Evolutionary conservation across 2,329 filamentous ascomycete species (phyloP), one percentile per base, ranked within the genome.

Genomic region (Neurospora crassa): DNA sequence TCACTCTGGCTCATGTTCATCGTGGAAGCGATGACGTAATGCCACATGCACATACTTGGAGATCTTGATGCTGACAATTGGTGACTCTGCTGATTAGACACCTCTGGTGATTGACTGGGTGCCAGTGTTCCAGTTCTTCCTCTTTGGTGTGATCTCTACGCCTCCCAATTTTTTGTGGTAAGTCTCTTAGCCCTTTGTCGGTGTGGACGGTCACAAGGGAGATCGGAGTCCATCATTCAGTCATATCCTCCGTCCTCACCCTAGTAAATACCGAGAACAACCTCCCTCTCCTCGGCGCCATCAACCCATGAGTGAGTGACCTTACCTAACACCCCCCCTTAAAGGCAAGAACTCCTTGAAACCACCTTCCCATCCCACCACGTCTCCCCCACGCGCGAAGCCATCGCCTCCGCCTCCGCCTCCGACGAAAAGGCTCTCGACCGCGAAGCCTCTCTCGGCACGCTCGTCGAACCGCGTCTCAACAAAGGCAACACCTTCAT

Each of bases 101-200:
- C 81, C 88, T 12, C 85, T 92, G 69, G 80, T 83, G 34, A 83
- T 96, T 76, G 88, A 94, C 80, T 85, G 86, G 81, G 81, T 86
- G 5, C 88, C 91, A 4, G 84, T 97, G 63, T 82, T 94, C 75
- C 92, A 94, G 78, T 97, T 96, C 80, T 82, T 92, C 69, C 78
- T 93, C 70, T 97, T 91, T 83, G 88, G 90, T 74, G 78, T 92
- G 42, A 78, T 97, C 72, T 90, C 86, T 80, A 91, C 90, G 53
- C 93, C 94, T 2, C 92, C 92, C 67, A 97, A 97, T 81, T 92
- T 93, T 78, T 79, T 92, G 76, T 97, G 93, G 94, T 89, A 79
- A 76, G 82, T 80, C 29, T 24, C 3, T n/a, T 42, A 6, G 10
- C 6, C 6, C 14, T 42, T 24, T 3, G 67, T 34, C 42, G 24